Evolutionary conservation across 305 asterid genomes (phyloP), one percentile per base, ranked within the genome.

Genomic region (Fraxinus sp.): DNA sequence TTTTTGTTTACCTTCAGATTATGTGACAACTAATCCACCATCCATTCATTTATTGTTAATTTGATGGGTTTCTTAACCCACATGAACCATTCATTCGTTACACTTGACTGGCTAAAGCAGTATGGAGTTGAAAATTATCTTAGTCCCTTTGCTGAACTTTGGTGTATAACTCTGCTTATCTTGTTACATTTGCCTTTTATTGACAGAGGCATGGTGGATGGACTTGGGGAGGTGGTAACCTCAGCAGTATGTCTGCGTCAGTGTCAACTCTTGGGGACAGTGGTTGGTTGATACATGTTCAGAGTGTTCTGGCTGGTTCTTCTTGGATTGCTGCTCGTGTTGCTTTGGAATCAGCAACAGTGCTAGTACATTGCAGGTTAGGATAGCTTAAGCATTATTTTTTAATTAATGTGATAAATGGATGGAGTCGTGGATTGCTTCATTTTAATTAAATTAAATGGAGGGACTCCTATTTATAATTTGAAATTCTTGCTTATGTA

Each of bases 271-370:
- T 96, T 81, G 99, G 99, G 80, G 99, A 93, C 84, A 95, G 95
- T 83, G 98, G 98, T 85, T 96, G 99, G 99, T 88, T 96, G 87
- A 95, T 92, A 89, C 98, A 96, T 86, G 97, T 96, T 68, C 99
- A 96, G 85, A 95, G 91, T 88, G 94, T 96, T 80, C 89, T 96
- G 87, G 99, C 98, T 85, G 99, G 99, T 83, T 92, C 99, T 73
- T 97, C 98, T 83, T 96, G 99, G 99, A 92, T 96, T 87, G 99
- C 99, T 92, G 98, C 98, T 64, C 99, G 98, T 68, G 94, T 96
- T 85, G 97, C 98, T 59, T 80, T 93, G 59, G 99, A 96, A 91
- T 93, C 98, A 83, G 98, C 98, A 80, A 87, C 99, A 6, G 98
- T 96, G 87, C 98, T 96, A 85, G 99, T 96, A 80, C 99, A 96